These are phyloP conservation scores for Termitomyces sp. DNA, from an alignment of 768 basidiomycete genomes.

Conservation along the genomic window DNA sequence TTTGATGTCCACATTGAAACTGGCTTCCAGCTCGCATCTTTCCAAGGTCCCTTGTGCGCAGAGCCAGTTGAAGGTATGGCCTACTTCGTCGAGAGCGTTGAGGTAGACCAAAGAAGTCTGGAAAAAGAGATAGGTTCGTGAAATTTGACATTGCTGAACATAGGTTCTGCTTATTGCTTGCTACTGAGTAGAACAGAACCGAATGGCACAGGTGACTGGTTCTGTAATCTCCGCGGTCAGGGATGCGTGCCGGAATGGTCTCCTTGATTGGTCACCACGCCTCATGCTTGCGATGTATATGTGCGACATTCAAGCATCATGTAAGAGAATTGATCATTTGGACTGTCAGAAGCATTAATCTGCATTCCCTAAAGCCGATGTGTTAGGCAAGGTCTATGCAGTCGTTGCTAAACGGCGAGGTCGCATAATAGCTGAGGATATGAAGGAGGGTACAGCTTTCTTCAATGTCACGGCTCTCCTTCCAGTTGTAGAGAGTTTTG, in stretches of 20 bases:
- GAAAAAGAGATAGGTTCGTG: slow-evolving; percentile 63
- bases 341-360: neutral
- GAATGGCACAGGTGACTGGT: slow-evolving; percentile 80
- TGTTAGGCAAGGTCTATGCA: slow-evolving; percentile 94
- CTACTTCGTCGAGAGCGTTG: slow-evolving; percentile 79
- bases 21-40: slow-evolving; percentile 91
- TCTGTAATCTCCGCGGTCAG: slow-evolving; percentile 84
- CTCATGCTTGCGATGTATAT: slow-evolving; percentile 98
- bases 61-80: slow-evolving; percentile 94
- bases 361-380: slow-evolving; percentile 68
- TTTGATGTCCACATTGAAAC: slow-evolving; percentile 85
- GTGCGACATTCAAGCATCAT: slow-evolving; percentile 97
- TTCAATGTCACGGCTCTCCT: slow-evolving; percentile 88
- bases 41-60: slow-evolving; percentile 91
- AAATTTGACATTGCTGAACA: slow-evolving; percentile 1
- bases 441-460: slow-evolving; percentile 96
- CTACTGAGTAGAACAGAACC: slow-evolving; percentile 56
- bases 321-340: slow-evolving; percentile 40
- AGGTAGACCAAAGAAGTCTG: slow-evolving; percentile 52
- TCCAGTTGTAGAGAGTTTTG: slow-evolving; percentile 96
- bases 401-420: slow-evolving; percentile 91
- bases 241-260: slow-evolving; percentile 84
- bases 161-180: slow-evolving; percentile 11
- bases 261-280: slow-evolving; percentile 96
- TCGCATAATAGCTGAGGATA: slow-evolving; percentile 91